Evolutionary conservation across 1,284 basidiomycete genomes (phyloP).

Genomic region (Cutaneotrichosporon curvatum): DNA sequence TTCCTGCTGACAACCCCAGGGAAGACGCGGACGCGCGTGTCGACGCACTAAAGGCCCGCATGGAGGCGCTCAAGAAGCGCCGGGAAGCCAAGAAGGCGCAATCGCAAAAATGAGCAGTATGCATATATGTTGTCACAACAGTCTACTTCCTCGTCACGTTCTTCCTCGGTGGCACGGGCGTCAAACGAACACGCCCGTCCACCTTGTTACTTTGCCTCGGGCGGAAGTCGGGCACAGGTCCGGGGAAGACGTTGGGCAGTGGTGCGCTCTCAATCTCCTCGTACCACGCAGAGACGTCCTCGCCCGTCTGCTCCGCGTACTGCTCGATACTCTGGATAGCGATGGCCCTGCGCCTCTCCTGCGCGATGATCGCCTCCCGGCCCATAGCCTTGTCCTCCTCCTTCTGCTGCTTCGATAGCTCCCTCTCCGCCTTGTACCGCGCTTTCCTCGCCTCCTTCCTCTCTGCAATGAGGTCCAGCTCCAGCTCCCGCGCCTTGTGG

Average conservation of each 20-base stretch:
- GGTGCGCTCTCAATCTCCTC: constrained; percentile 11
- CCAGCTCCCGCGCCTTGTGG: constrained; percentile 12
- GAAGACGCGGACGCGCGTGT: constrained; percentile 47
- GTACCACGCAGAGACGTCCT: constrained; percentile 27
- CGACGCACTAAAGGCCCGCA: constrained; percentile 37
- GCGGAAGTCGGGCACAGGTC: background rate
- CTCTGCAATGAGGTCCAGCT: constrained; percentile 15
- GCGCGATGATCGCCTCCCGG: constrained; percentile 5
- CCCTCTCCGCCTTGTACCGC: constrained; percentile 9
- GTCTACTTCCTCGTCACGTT: background rate
- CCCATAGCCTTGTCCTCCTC: constrained; percentile 7
- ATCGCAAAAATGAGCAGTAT: too few species aligned
- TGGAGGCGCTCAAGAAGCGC: constrained; percentile 40
- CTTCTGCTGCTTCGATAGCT: constrained; percentile 10
- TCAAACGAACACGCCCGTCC: constrained; percentile 4
- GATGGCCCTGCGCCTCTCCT: constrained; percentile 15
- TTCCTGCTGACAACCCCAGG: constrained; percentile 19
- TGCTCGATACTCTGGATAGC: constrained; percentile 19
- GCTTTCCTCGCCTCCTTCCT: constrained; percentile 11
- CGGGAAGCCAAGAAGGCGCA: constrained; percentile 23
- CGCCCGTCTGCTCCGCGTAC: constrained; percentile 25
- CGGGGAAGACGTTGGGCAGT: background rate
- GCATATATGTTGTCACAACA: too few species aligned
- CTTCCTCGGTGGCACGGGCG: background rate
- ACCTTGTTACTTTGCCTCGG: background rate